phyloP scores from a whole-genome alignment of 1,284 basidiomycete genomes.

The Malassezia equina region DNA sequence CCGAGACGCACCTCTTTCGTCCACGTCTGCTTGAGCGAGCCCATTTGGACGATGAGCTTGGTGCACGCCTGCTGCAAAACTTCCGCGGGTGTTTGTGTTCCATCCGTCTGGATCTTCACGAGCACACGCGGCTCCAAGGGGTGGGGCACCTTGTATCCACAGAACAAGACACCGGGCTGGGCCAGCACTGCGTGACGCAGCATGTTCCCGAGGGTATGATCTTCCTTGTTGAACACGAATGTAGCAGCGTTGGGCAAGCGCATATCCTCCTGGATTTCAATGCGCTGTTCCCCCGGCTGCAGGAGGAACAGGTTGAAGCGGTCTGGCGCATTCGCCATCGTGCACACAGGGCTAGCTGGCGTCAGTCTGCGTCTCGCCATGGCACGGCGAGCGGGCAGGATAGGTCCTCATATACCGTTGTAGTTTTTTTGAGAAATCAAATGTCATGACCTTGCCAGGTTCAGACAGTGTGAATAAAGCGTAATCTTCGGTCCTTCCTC shows the following conservation, averaged over 20 bases:
- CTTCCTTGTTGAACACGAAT: slow-evolving; percentile 85
- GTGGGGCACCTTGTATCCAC: slow-evolving; percentile 94
- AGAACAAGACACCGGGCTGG: slow-evolving; percentile 59
- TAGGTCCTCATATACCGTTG: slow-evolving; percentile 46
- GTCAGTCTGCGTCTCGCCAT: background rate
- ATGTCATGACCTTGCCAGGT: slow-evolving; percentile 20
- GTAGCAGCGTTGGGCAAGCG: slow-evolving; percentile 95
- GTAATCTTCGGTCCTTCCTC: slow-evolving; percentile 27
- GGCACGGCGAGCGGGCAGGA: background rate
- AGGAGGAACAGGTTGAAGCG: slow-evolving; percentile 84
- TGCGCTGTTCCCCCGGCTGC: slow-evolving; percentile 80
- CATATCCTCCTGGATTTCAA: slow-evolving; percentile 85
- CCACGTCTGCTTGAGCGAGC: slow-evolving; percentile 51
- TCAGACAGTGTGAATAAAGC: slow-evolving; percentile 44
- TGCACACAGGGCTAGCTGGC: background rate
- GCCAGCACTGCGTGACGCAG: slow-evolving; percentile 58
- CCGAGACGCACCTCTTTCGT: slow-evolving; percentile 51
- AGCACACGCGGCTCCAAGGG: slow-evolving; percentile 87
- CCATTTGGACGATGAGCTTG: slow-evolving; percentile 68
- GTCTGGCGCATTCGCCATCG: slow-evolving; percentile 66
- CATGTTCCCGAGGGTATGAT: slow-evolving; percentile 94
- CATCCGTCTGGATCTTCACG: slow-evolving; percentile 92
- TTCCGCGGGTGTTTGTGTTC: slow-evolving; percentile 68
- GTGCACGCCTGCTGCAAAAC: slow-evolving; percentile 74
- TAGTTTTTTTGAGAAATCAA: slow-evolving; percentile 39